Percentiles rank a stretch among this genome's conserved stretches.
Conservation (phyloP, 495 filamentous ascomycete species). For the Aspergillus bertholletiae region DNA sequence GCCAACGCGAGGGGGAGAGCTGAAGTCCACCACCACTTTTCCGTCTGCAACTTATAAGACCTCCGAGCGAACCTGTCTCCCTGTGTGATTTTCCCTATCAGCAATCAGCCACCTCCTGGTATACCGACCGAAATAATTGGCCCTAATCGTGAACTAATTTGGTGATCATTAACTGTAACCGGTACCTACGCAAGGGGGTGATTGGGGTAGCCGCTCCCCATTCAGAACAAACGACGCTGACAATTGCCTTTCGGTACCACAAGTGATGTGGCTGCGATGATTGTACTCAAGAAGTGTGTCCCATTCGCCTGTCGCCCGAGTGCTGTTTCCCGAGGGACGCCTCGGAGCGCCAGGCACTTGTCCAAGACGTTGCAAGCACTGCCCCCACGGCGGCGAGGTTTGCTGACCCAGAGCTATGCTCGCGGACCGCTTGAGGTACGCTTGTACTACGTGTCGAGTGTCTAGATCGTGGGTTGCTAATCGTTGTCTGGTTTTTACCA, state of each 20-base stretch:
- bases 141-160: too few species aligned
- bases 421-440: slow-evolving; percentile 43
- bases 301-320: background rate
- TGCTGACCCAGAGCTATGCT: slow-evolving; percentile 47
- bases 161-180: background rate
- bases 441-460: background rate
- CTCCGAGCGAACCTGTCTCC: too few species aligned
- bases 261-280: background rate
- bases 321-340: background rate
- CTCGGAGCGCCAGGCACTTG: background rate
- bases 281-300: background rate
- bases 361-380: background rate
- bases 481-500: background rate
- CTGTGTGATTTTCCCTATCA: too few species aligned
- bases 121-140: too few species aligned
- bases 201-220: too few species aligned
- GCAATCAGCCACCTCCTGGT: too few species aligned
- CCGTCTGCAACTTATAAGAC: too few species aligned
- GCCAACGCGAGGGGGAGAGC: background rate
- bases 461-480: background rate
- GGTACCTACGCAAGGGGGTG: background rate
- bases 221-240: background rate
- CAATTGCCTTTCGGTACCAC: background rate
- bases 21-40: background rate
- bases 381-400: slow-evolving; percentile 14